A percentile compares a stretch with the other conserved stretches of the same genome.
phyloP scores from a whole-genome alignment of 2,329 filamentous ascomycete species.

The Phialophora verrucosa region DNA sequence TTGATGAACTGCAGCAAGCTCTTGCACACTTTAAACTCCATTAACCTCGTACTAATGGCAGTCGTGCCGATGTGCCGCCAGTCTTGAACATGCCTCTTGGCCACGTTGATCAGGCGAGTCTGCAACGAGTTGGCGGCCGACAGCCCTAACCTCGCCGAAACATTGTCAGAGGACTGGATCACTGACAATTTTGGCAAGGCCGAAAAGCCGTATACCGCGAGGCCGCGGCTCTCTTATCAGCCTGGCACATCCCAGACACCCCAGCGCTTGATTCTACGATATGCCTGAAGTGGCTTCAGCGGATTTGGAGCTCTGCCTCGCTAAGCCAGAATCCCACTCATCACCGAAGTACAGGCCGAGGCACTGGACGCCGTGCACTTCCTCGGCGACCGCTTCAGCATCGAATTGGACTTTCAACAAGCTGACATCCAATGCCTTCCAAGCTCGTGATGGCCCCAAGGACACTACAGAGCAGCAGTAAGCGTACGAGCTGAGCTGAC shows the following conservation, averaged over 20 bases:
- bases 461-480: slow-evolving; percentile 49
- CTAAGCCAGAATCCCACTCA: slow-evolving; percentile 52
- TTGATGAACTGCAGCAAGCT: slow-evolving; percentile 53
- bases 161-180: too few relatives aligned
- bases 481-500: slow-evolving; percentile 30
- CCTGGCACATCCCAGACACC: too few relatives aligned
- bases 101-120: too few relatives aligned
- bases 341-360: slow-evolving; percentile 60
- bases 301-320: slow-evolving; percentile 52
- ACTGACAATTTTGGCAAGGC: too few relatives aligned
- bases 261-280: too few relatives aligned
- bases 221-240: too few relatives aligned
- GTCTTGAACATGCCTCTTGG: slow-evolving; percentile 41
- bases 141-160: too few relatives aligned
- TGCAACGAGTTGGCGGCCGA: too few relatives aligned
- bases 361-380: slow-evolving; percentile 60
- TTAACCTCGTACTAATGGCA: not conserved
- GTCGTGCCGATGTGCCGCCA: slow-evolving; percentile 34
- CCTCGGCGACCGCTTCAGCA: slow-evolving; percentile 51
- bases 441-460: slow-evolving; percentile 56
- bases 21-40: slow-evolving; percentile 50
- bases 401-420: slow-evolving; percentile 53
- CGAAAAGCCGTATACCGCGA: too few relatives aligned
- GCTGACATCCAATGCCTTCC: slow-evolving; percentile 61
- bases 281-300: too few relatives aligned